Base-by-base conservation (phyloP, 768 basidiomycete genomes). In the Lactarius deliciosus region DNA sequence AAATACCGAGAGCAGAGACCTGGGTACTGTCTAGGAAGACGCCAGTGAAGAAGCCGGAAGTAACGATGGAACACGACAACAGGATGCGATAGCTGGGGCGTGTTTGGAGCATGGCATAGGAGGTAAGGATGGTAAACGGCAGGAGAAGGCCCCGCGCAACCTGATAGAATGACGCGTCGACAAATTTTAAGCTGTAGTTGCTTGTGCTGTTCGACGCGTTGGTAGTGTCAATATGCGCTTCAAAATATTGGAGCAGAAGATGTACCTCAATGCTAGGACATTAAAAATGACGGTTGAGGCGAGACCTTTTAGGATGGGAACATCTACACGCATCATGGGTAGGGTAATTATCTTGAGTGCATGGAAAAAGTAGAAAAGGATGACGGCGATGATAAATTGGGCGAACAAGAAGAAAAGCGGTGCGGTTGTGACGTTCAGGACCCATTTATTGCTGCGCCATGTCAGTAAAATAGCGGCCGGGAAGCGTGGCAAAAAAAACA, bases 101-200 rank as follows among this genome's bases (percentile, higher is more conserved):
- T 10, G 92, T 75, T 68, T 87, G 82, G 38, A 97, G 86, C 74
- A 92, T 79, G 72, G 92, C 32, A 75, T 85, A 90, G 50, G 96
- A 95, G n/a, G 93, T 89, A 73, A 81, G 79, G 72, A 97, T 94
- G 20, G 96, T 98, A 81, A 94, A 91, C 0, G 96, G 96, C 28
- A 98, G 86, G 34, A 98, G 86, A 67, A 98, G 83, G 11, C 96
- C 96, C 18, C 96, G 89, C 0, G 96, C 96, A 69, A 98, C 90
- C 79, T 96, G 95, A 76, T 96, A 95, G 77, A 96, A 94, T 0
- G 94, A 95, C 15, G 93, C 92, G 64, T 95, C 94, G 71, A 97
- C 95, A 73, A 91, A 93, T 86, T 94, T 92, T 65, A 96, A 83
- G 47, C 91, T 94, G 74, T 87, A 94, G 75, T 95, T 96, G 77